Base-by-base conservation (phyloP, 805 yeast species). In the Cyberlindnera xishuangbannaensis region DNA sequence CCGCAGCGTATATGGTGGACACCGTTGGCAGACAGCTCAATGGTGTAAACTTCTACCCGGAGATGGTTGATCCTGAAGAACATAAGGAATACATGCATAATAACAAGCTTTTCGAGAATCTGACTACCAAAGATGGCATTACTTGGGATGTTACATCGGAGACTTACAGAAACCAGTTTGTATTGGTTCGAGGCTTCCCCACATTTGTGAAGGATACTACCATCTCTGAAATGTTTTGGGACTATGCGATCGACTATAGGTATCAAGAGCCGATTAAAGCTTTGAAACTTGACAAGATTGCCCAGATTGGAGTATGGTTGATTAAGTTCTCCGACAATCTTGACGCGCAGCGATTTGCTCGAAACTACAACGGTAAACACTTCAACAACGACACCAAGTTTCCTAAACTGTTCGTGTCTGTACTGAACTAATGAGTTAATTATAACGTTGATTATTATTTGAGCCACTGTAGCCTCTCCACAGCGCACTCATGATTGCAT, bases 1-100 rank as follows among this genome's bases (percentile, higher is more conserved):
- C 86, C 0, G 61, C 71, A 15, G 61, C 62, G 4, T 79, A 69
- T 50, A 64, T 61, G 53, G 48, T 62, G 15, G 83, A 76, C 43
- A 70, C 79, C 1, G 37, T 50, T 10, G 65, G 67, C 7, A 65
- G 69, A 33, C 58, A 61, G 34, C 47, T 78, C 22, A 70, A 76
- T 43, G 84, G 85, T 2, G 48, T 63, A 29, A 61, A 59, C 17
- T 47, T 74, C 14, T 54, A 65, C 18, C 54, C 75, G 20, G 57
- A 64, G 35, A 77, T 76, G 60, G 68, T 63, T 3, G 46, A 55
- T 14, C 54, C 60, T 14, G 9, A 34, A 6, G 26, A 30, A 6
- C 43, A 40, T 18, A 14, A 19, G 13, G 21, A 30, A 5, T 34
- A 33, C 13, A n/a, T 25, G 5, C 31, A 31, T 13, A 25, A 18